Conservation (phyloP, 352 stramenopile species). For the Saprolegnia diclina region DNA sequence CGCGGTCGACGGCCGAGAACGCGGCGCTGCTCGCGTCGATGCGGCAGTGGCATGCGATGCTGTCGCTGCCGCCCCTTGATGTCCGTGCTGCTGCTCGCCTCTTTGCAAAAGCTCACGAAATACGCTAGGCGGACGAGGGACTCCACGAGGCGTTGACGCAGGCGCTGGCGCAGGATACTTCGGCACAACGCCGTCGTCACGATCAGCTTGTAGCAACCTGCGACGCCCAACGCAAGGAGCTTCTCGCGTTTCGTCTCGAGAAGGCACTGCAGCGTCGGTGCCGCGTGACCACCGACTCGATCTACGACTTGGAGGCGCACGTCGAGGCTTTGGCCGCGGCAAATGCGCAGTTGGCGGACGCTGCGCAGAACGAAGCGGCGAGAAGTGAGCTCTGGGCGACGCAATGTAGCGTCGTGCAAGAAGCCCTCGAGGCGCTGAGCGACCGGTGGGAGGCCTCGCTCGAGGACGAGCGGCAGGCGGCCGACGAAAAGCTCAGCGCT, state of each 20-base stretch:
- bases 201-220: too few relatives aligned
- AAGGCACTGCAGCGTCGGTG: not conserved
- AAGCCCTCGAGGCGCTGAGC: not conserved
- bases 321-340: not conserved
- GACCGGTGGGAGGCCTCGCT: not conserved
- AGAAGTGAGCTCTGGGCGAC: constrained; percentile 1
- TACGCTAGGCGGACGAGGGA: too few relatives aligned
- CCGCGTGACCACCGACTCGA: too few relatives aligned
- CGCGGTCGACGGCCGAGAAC: not conserved
- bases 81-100: too few relatives aligned
- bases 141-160: too few relatives aligned
- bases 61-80: not conserved
- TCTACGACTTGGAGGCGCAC: not conserved
- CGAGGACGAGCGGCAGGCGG: not conserved
- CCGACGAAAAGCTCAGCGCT: not conserved
- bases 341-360: not conserved
- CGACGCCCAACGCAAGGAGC: too few relatives aligned
- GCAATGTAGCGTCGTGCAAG: not conserved
- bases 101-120: too few relatives aligned
- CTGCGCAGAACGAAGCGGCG: not conserved
- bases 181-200: too few relatives aligned
- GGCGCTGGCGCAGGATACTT: too few relatives aligned
- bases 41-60: not conserved
- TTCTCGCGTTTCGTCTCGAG: too few relatives aligned
- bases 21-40: not conserved